Conservation (phyloP, 805 yeast genomes). For the Tetrapisispora iriomotensis region DNA sequence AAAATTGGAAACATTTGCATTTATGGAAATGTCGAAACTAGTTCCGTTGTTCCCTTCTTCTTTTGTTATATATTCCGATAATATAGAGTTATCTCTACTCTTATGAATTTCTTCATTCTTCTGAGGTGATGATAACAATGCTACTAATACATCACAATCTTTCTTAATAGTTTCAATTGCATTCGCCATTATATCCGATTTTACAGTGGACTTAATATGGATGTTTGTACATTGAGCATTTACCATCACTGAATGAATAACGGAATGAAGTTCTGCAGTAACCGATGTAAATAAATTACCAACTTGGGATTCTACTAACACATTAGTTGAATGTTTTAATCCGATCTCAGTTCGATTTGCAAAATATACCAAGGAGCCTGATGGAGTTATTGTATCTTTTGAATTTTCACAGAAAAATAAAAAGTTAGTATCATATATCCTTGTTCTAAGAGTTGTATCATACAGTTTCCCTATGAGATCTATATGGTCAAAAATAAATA, state of each 20-base stretch:
- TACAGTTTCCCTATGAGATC: constrained; percentile 14
- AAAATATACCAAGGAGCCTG: constrained; percentile 17
- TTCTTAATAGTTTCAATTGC: constrained; percentile 12
- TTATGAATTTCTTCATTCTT: neutral
- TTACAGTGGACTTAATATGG: constrained; percentile 16
- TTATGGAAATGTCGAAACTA: neutral
- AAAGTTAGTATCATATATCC: constrained; percentile 11
- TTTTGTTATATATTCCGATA: neutral
- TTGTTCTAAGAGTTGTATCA: constrained; percentile 9
- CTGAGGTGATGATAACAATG: neutral
- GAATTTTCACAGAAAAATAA: constrained; percentile 16
- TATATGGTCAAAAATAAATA: constrained; percentile 14
- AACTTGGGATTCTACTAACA: constrained; percentile 15
- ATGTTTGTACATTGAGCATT: constrained; percentile 15
- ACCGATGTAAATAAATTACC: constrained; percentile 12
- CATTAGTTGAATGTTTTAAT: constrained; percentile 11
- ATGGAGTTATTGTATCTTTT: constrained; percentile 14
- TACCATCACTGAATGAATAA: constrained; percentile 10
- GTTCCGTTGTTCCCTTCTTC: neutral
- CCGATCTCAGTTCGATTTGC: constrained; percentile 15
- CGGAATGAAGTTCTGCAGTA: constrained; percentile 13
- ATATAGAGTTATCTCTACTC: neutral
- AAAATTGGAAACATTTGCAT: constrained; percentile 10
- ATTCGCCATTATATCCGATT: constrained; percentile 10
- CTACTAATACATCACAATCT: constrained; percentile 2